Conservation (phyloP, 441 rosid species). For the Dalechampia spathulata region DNA sequence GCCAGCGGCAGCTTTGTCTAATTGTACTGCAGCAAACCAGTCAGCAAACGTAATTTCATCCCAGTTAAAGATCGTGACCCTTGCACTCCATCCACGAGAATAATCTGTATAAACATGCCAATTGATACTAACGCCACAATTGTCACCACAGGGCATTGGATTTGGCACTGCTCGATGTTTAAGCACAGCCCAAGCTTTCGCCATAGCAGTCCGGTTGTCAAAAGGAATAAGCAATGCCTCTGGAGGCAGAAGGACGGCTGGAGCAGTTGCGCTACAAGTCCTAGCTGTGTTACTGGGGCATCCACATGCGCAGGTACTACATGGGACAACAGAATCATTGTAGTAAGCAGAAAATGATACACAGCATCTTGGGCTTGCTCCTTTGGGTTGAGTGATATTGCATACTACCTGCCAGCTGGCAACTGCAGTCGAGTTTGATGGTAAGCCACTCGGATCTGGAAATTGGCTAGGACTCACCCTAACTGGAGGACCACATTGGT, state of each 20-base stretch:
- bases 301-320: constrained; percentile 87
- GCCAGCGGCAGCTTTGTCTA: constrained; percentile 57
- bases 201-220: constrained; percentile 57
- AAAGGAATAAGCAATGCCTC: constrained; percentile 76
- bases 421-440: constrained; percentile 47
- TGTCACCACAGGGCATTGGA: constrained; percentile 80
- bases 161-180: constrained; percentile 52
- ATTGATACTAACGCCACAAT: constrained; percentile 86
- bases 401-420: constrained; percentile 98
- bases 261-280: constrained; percentile 59
- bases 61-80: constrained; percentile 90
- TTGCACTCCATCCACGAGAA: constrained; percentile 70
- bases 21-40: constrained; percentile 78
- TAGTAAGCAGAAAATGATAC: constrained; percentile 89
- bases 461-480: constrained; percentile 67
- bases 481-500: constrained; percentile 73
- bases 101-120: constrained; percentile 81
- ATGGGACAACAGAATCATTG: constrained; percentile 83
- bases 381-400: constrained; percentile 67
- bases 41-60: constrained; percentile 55
- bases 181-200: constrained; percentile 57
- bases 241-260: constrained; percentile 68
- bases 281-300: constrained; percentile 40
- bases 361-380: constrained; percentile 58
- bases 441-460: constrained; percentile 55